phyloP scores from a whole-genome alignment of 495 filamentous ascomycete genomes.

The Neurospora sp. region DNA sequence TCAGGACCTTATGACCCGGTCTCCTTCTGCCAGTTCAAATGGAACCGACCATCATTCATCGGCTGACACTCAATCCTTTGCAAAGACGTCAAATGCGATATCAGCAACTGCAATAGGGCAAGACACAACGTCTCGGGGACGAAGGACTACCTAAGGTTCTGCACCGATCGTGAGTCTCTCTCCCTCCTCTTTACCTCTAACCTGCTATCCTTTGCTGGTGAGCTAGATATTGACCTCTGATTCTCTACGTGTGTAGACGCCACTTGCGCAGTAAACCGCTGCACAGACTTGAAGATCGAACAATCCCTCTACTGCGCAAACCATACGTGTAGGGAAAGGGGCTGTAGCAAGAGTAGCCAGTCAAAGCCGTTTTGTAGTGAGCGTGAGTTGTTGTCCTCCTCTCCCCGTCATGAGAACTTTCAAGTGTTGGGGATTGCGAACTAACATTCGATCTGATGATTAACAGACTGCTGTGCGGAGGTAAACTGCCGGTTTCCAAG shows the following conservation, averaged over 20 bases:
- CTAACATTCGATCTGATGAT: background rate
- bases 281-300: slow-evolving; percentile 7
- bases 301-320: slow-evolving; percentile 13
- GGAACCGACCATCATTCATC: no score
- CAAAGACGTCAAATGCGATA: slow-evolving; percentile 15
- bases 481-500: slow-evolving; percentile 1
- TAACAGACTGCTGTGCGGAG: slow-evolving; percentile 9
- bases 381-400: slow-evolving; percentile 16
- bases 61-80: no score
- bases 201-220: no score
- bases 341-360: slow-evolving; percentile 12
- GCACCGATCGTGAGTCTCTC: slow-evolving; percentile 16
- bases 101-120: slow-evolving; percentile 9
- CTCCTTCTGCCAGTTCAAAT: no score
- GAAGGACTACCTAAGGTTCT: slow-evolving; percentile 18
- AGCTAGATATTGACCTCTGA: no score
- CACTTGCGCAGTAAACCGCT: slow-evolving; percentile 14
- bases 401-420: no score
- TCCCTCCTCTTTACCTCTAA: no score
- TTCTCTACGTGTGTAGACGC: background rate
- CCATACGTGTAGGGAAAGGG: slow-evolving; percentile 21
- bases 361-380: slow-evolving; percentile 13
- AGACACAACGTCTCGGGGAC: slow-evolving; percentile 4
- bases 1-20: no score
- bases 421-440: background rate